These are phyloP conservation scores for Phialocephala sp. DNA, from an alignment of 2,329 filamentous ascomycete species.

Conservation along the genomic window DNA sequence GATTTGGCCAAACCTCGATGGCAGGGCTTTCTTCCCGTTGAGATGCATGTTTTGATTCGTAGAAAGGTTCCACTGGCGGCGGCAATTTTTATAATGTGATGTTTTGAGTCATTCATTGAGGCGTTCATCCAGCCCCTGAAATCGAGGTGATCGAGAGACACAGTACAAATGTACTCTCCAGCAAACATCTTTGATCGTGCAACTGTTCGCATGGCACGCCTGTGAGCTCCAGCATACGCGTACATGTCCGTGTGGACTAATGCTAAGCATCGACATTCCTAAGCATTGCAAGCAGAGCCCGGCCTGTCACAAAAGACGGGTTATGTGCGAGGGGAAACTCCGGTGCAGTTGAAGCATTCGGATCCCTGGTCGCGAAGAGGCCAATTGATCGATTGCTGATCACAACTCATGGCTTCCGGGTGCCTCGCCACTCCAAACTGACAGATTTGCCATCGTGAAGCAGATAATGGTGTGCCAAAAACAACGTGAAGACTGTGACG, in stretches of 20 bases:
- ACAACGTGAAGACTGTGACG: neutral
- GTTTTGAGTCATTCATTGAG: neutral
- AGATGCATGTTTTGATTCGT: constrained; percentile 8
- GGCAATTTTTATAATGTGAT: neutral
- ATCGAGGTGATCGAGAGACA: neutral
- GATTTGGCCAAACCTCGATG: constrained; percentile 1
- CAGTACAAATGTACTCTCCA: neutral
- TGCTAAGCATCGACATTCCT: neutral
- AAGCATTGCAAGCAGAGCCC: neutral
- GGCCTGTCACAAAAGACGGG: neutral
- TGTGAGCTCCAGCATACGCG: neutral
- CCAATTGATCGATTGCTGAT: constrained; percentile 6
- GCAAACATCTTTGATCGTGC: neutral
- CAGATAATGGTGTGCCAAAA: neutral
- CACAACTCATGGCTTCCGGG: neutral
- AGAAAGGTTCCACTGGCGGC: neutral
- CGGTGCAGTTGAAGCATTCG: neutral
- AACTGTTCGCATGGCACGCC: neutral
- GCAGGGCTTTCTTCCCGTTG: constrained; percentile 10
- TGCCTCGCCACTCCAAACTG: neutral
- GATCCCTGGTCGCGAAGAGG: neutral
- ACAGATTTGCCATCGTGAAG: neutral
- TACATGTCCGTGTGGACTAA: neutral
- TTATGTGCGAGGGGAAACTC: neutral
- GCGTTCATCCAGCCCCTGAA: neutral